Conservation (phyloP, 2,329 filamentous ascomycete genomes). For the Polychaeton citri region DNA sequence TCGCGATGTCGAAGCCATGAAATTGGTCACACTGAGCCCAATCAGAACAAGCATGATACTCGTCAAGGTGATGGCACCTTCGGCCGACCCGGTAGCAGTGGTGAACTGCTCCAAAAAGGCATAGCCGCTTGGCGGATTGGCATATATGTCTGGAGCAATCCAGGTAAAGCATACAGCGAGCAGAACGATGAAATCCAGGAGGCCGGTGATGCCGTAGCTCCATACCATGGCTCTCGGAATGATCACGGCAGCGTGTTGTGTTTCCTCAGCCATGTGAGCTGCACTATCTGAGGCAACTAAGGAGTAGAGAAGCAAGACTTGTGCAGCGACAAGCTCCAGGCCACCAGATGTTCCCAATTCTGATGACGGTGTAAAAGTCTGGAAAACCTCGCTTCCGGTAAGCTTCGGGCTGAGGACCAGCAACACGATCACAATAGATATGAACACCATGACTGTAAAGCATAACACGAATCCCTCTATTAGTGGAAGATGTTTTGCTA, state of each 20-base stretch:
- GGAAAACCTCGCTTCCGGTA: conserved; percentile 12
- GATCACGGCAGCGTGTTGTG: conserved; percentile 12
- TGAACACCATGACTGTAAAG: conserved; percentile 17
- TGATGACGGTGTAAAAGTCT: conserved; percentile 19
- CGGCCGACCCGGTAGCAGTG: conserved; percentile 14
- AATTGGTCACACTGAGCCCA: conserved; percentile 26
- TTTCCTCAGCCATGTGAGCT: conserved; percentile 22
- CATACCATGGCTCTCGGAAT: conserved; percentile 18
- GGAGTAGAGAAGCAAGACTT: conserved; percentile 14
- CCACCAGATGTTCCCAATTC: conserved; percentile 16
- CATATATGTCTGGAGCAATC: neutral
- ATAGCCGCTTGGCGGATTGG: conserved; percentile 9
- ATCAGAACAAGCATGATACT: conserved; percentile 21
- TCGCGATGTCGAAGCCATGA: conserved; percentile 26
- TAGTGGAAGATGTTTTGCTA: conserved; percentile 20
- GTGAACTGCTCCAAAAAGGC: conserved; percentile 23
- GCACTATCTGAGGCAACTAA: conserved; percentile 17
- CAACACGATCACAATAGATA: conserved; percentile 17
- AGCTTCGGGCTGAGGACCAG: conserved; percentile 19
- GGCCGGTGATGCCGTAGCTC: conserved; percentile 10
- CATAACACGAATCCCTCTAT: conserved; percentile 26
- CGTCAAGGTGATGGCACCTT: conserved; percentile 3
- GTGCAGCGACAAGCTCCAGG: conserved; percentile 16
- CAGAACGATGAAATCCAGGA: conserved; percentile 8
- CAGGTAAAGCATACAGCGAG: conserved; percentile 5